These are phyloP conservation scores for Mycena rebaudengoi DNA, from an alignment of 768 basidiomycete genomes.

Conservation along the genomic window DNA sequence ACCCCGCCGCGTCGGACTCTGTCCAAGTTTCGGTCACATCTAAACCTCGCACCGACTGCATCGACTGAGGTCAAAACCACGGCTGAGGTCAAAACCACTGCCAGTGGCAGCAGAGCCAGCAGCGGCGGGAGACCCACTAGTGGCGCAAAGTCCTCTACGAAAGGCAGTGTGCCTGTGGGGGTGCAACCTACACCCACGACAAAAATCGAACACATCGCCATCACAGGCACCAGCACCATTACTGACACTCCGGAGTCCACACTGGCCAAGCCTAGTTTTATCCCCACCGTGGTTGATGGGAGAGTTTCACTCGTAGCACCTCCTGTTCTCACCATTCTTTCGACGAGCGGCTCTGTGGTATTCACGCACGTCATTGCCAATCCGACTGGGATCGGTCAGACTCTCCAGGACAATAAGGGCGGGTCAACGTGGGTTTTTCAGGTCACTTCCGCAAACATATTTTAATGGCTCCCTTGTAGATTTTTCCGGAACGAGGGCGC, in stretches of 20 bases:
- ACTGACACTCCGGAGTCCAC: slow-evolving; percentile 53
- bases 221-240: slow-evolving; percentile 46
- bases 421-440: too few relatives aligned
- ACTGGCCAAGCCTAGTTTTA: slow-evolving; percentile 50
- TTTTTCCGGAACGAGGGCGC: slow-evolving; percentile 75
- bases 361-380: slow-evolving; percentile 64
- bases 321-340: slow-evolving; percentile 54
- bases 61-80: background rate
- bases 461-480: too few relatives aligned
- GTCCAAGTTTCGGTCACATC: background rate
- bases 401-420: too few relatives aligned
- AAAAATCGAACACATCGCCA: background rate
- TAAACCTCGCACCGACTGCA: slow-evolving; percentile 1
- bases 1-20: background rate
- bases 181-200: background rate
- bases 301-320: slow-evolving; percentile 51
- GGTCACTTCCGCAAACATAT: too few relatives aligned
- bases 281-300: slow-evolving; percentile 52
- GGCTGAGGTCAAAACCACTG: background rate
- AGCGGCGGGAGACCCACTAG: too few relatives aligned
- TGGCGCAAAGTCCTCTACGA: too few relatives aligned
- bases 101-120: too few relatives aligned
- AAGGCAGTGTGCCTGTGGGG: too few relatives aligned
- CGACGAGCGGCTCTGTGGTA: slow-evolving; percentile 56
- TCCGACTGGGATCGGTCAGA: slow-evolving; percentile 44